phyloP scores from a whole-genome alignment of 2,329 filamentous ascomycete genomes.

The Periconia sp. region DNA sequence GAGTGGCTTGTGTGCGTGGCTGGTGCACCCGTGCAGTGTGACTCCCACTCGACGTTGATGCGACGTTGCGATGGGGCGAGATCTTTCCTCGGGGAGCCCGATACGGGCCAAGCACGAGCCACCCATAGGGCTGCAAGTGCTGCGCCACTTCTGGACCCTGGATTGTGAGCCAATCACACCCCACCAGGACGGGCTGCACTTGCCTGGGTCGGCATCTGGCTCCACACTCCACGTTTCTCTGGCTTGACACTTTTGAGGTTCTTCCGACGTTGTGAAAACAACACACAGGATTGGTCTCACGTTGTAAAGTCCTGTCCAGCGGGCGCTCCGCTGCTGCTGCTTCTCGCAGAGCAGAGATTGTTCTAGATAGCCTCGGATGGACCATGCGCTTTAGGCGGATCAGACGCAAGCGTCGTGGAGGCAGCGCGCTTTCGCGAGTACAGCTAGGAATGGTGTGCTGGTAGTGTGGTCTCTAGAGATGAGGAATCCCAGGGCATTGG shows the following conservation, averaged over 20 bases:
- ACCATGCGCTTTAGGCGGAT: neutral
- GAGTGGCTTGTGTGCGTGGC: slow-evolving; percentile 8
- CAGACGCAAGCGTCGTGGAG: neutral
- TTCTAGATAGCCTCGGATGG: slow-evolving; percentile 1
- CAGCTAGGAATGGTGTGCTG: neutral
- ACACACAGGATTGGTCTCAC: too few relatives aligned
- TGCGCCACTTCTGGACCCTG: neutral
- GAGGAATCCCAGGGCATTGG: slow-evolving; percentile 3
- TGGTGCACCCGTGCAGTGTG: neutral
- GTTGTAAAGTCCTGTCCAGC: neutral
- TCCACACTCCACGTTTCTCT: neutral
- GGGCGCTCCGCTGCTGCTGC: neutral
- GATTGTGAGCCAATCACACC: neutral
- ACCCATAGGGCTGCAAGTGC: neutral
- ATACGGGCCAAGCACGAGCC: neutral
- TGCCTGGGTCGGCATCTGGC: neutral
- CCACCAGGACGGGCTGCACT: neutral
- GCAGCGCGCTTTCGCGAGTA: neutral
- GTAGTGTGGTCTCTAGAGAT: neutral
- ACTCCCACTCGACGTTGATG: neutral
- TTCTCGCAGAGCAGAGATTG: slow-evolving; percentile 2
- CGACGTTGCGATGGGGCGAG: neutral
- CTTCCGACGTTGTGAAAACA: too few relatives aligned
- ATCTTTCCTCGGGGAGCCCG: neutral
- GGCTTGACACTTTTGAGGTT: too few relatives aligned